phyloP scores from a whole-genome alignment of 495 filamentous ascomycete genomes.

The Extremus antarcticus region DNA sequence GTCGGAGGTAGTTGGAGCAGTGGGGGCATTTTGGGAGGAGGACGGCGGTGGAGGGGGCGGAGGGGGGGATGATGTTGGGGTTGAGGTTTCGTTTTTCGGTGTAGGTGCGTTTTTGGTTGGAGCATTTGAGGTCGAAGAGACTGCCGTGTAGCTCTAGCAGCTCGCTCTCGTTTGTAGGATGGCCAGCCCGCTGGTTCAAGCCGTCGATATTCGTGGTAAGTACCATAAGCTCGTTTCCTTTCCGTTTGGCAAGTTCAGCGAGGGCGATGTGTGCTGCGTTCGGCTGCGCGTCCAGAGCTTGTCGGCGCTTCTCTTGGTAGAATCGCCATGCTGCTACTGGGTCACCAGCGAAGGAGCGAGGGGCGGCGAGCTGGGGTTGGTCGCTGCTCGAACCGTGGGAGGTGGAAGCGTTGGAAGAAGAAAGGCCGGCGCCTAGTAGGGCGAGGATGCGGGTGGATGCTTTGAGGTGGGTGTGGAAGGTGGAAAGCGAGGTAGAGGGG shows the following conservation, averaged over 20 bases:
- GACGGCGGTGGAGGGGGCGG: conserved; percentile 25
- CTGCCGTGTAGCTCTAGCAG: conserved; percentile 58
- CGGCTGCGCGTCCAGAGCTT: conserved; percentile 59
- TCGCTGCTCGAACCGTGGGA: conserved; percentile 69
- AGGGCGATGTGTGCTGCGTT: conserved; percentile 67
- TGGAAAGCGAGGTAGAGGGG: conserved; percentile 38
- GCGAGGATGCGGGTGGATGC: conserved; percentile 60
- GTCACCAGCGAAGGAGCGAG: conserved; percentile 45
- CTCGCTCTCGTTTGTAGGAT: conserved; percentile 40
- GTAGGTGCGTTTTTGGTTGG: conserved; percentile 49
- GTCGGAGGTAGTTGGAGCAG: conserved; percentile 59
- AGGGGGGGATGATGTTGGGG: conserved; percentile 40
- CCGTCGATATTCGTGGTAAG: conserved; percentile 68
- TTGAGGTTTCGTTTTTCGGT: conserved; percentile 48
- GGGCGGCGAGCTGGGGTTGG: conserved; percentile 54
- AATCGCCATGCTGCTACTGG: conserved; percentile 65
- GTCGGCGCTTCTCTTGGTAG: conserved; percentile 45
- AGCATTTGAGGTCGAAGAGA: conserved; percentile 64
- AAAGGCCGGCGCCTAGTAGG: conserved; percentile 72
- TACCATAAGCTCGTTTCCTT: conserved; percentile 48
- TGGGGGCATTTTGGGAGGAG: conserved; percentile 61
- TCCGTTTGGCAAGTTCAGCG: conserved; percentile 51
- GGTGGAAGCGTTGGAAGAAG: conserved; percentile 66
- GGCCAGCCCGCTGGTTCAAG: conserved; percentile 54
- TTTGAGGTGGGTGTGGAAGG: conserved; percentile 55